Percentiles rank a stretch among this genome's conserved stretches.
Evolutionary conservation across 1,284 basidiomycete genomes (phyloP).

Genomic region (Ustilago bromivora): DNA sequence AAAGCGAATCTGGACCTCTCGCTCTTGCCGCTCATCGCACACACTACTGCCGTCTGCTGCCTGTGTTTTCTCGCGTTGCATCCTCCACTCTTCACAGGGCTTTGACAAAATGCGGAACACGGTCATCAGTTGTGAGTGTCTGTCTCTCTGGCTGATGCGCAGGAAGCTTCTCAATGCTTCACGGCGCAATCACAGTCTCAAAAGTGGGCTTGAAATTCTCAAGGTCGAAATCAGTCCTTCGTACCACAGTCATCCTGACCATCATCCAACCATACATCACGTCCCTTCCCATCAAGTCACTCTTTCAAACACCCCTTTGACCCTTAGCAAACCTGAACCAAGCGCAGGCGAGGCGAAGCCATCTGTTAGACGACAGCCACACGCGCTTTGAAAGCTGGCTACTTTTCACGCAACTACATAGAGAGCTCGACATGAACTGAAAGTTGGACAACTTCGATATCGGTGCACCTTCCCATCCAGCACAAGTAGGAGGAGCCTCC

Average conservation of each 20-base stretch:
- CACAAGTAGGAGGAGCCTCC: neutral
- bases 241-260: neutral
- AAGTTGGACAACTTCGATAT: neutral
- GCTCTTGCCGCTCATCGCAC: no score
- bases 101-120: constrained; percentile 1
- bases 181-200: constrained; percentile 2
- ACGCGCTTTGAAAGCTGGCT: neutral
- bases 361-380: neutral
- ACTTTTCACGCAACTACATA: neutral
- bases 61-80: neutral
- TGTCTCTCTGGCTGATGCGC: constrained; percentile 1
- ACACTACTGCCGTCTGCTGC: neutral
- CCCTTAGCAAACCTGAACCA: no score
- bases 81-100: neutral
- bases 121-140: neutral
- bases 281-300: neutral
- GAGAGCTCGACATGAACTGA: constrained; percentile 5
- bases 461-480: neutral
- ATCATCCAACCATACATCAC: neutral
- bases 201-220: constrained; percentile 4
- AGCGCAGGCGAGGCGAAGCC: neutral
- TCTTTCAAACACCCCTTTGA: neutral
- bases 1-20: no score
- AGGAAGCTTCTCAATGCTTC: neutral
- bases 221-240: neutral